A percentile compares a stretch with the other conserved stretches of the same genome.
Evolutionary conservation across 305 asterid species (phyloP).

Genomic region (Fraxinus sp.): DNA sequence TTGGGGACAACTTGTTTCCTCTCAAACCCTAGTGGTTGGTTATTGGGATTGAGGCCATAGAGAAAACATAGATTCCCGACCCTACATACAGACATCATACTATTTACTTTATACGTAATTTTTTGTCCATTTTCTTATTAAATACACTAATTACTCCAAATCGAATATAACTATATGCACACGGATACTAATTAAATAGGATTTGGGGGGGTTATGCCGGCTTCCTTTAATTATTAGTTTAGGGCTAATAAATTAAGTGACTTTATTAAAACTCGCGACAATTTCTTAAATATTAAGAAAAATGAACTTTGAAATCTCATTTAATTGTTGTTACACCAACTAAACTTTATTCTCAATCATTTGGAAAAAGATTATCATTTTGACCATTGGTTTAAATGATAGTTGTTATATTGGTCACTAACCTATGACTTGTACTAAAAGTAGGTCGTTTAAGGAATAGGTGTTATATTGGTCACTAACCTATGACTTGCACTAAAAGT

Average conservation of each 20-base stretch:
- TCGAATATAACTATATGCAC: slow-evolving; percentile 10
- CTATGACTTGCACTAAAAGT: no score
- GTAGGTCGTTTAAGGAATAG: neutral
- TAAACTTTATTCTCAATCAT: slow-evolving; percentile 1
- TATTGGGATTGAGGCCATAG: neutral
- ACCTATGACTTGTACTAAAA: neutral
- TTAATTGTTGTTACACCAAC: neutral
- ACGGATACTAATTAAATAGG: slow-evolving; percentile 5
- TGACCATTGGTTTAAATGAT: neutral
- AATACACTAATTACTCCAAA: neutral
- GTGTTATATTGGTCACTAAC: no score
- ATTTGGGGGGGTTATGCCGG: neutral
- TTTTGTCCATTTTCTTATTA: neutral
- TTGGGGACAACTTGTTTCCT: neutral
- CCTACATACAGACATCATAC: neutral
- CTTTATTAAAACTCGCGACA: neutral
- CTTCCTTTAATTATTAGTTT: neutral
- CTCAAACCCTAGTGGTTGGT: neutral
- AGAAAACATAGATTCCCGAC: neutral
- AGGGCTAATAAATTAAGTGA: neutral
- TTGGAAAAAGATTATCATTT: neutral
- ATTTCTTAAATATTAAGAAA: neutral
- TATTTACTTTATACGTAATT: neutral
- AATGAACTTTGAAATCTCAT: neutral
- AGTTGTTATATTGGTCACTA: neutral